Evolutionary conservation across 805 yeast species (phyloP).

Genomic region (Saccharomycopsis javanensis): DNA sequence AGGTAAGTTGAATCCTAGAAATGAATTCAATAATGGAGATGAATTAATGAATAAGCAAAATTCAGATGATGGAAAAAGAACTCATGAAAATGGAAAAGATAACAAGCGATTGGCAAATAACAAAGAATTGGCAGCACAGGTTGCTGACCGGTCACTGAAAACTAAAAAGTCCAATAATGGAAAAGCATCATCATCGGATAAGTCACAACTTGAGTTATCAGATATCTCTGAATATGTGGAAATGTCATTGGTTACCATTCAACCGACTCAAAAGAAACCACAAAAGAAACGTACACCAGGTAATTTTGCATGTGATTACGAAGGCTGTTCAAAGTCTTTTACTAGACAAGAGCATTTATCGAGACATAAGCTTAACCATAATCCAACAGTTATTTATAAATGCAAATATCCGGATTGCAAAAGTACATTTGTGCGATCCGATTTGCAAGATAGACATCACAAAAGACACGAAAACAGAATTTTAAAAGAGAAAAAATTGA

Average conservation of each 20-base stretch:
- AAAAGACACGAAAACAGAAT: slow-evolving; percentile 33
- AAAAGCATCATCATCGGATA: no score
- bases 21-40: no score
- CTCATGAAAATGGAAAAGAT: no score
- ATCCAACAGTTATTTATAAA: slow-evolving; percentile 42
- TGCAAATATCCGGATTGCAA: slow-evolving; percentile 43
- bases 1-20: no score
- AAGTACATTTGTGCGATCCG: slow-evolving; percentile 55
- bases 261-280: slow-evolving; percentile 4
- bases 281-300: slow-evolving; percentile 20
- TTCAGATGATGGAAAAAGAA: no score
- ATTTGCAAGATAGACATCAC: slow-evolving; percentile 39
- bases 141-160: no score
- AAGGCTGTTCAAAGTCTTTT: slow-evolving; percentile 46
- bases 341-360: slow-evolving; percentile 56
- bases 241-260: not conserved
- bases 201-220: no score
- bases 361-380: slow-evolving; percentile 55
- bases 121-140: no score
- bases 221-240: not conserved
- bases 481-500: slow-evolving; percentile 22
- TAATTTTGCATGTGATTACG: slow-evolving; percentile 33
- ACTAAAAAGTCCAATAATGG: no score
- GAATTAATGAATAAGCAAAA: no score
- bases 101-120: no score